phyloP scores from a whole-genome alignment of 163 green algal species.

The Scenedesmus sp. region DNA sequence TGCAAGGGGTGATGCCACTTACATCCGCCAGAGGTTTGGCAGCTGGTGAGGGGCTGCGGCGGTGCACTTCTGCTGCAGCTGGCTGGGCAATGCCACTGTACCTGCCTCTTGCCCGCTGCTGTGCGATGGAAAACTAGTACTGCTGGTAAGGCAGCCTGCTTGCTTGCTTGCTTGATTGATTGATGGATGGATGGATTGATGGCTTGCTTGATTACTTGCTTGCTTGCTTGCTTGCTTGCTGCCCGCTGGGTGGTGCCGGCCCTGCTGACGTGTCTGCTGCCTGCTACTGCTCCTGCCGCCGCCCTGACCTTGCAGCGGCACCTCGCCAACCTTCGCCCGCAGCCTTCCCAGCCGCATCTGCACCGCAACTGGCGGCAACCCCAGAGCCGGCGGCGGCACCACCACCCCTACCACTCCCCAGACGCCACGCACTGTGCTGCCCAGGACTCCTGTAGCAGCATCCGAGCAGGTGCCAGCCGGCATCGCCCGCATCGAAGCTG shows the following conservation, averaged over 20 bases:
- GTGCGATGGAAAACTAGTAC: too few relatives aligned
- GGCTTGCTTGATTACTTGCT: too few relatives aligned
- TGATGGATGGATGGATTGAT: too few relatives aligned
- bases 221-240: too few relatives aligned
- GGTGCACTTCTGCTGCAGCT: neutral
- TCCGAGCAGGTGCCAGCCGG: neutral
- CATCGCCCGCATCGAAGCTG: conserved; percentile 25
- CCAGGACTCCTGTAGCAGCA: neutral
- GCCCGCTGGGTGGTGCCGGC: too few relatives aligned
- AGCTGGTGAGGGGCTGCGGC: neutral
- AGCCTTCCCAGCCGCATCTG: conserved; percentile 7
- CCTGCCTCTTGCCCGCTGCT: too few relatives aligned
- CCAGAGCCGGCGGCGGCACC: neutral
- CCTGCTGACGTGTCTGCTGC: neutral
- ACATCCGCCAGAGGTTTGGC: neutral
- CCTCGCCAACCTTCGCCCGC: neutral
- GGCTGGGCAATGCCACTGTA: neutral
- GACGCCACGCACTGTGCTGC: neutral
- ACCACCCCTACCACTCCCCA: neutral
- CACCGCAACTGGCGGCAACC: conserved; percentile 9
- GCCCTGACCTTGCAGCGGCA: neutral
- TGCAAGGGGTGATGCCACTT: neutral
- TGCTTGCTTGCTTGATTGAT: too few relatives aligned
- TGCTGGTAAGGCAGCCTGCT: too few relatives aligned
- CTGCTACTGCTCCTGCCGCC: neutral